phyloP scores from a whole-genome alignment of 164 flowering plant species.

The Macadamia tetraphylla region DNA sequence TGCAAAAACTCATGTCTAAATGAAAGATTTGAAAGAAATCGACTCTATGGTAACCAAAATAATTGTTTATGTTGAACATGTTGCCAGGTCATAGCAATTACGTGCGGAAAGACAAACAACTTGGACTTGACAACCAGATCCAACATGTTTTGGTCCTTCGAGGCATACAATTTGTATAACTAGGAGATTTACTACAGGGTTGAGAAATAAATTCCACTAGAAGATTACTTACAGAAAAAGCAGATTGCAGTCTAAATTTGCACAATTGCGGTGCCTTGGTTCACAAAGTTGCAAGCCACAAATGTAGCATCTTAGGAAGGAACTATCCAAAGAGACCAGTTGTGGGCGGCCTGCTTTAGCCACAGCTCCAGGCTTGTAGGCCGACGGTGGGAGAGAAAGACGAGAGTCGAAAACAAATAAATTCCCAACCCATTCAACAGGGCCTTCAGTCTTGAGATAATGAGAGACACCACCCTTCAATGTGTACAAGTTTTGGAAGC shows the following conservation, averaged over 20 bases:
- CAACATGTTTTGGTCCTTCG: neutral
- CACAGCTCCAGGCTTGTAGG: slow-evolving; percentile 44
- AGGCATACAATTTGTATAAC: neutral
- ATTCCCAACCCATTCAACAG: slow-evolving; percentile 78
- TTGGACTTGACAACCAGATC: neutral
- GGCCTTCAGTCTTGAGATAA: slow-evolving; percentile 78
- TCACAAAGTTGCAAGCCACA: slow-evolving; percentile 55
- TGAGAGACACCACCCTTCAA: slow-evolving; percentile 85
- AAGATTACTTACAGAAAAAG: slow-evolving; percentile 76
- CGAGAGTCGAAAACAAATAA: slow-evolving; percentile 89
- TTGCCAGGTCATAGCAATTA: too few relatives aligned
- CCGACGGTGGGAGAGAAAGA: slow-evolving; percentile 80
- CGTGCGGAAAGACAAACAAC: too few relatives aligned
- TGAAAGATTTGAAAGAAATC: too few relatives aligned
- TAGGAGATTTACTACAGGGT: neutral
- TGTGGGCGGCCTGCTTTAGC: slow-evolving; percentile 13
- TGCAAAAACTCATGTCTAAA: too few relatives aligned
- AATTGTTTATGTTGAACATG: too few relatives aligned
- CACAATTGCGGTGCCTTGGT: slow-evolving; percentile 84
- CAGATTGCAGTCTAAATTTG: slow-evolving; percentile 89
- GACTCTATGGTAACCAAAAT: too few relatives aligned
- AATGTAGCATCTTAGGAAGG: slow-evolving; percentile 63
- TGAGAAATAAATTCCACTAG: neutral
- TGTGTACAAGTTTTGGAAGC: slow-evolving; percentile 80
- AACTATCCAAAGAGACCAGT: slow-evolving; percentile 19